phyloP scores from a whole-genome alignment of 2,329 filamentous ascomycete species.

The Trichoderma simmonsii region DNA sequence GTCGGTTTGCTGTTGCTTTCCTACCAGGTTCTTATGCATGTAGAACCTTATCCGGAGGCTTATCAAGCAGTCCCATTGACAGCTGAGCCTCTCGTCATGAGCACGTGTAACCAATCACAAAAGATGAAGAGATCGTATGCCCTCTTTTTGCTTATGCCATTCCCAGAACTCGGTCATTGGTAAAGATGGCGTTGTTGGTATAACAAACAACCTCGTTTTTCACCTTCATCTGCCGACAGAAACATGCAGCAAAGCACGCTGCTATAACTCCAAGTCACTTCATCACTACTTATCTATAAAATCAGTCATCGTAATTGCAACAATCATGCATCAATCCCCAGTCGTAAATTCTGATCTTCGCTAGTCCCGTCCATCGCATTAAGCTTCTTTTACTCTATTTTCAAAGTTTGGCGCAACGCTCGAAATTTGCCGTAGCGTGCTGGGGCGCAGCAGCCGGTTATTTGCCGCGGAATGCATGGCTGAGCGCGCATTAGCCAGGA shows the following conservation, averaged over 20 bases:
- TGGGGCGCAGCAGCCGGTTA: not conserved
- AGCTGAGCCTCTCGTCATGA: not conserved
- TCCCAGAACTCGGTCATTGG: not conserved
- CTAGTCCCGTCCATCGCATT: not conserved
- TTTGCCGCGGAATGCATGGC: not conserved
- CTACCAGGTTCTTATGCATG: not conserved
- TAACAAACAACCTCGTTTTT: not conserved
- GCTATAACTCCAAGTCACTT: too few species aligned
- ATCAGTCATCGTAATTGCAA: not conserved
- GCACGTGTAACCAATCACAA: not conserved
- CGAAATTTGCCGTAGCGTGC: not conserved
- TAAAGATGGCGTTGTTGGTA: not conserved
- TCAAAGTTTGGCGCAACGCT: not conserved
- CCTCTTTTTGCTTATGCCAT: not conserved
- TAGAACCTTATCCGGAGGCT: not conserved
- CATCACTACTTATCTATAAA: too few species aligned
- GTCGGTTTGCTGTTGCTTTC: not conserved
- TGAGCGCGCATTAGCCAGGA: not conserved
- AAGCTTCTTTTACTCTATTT: slow-evolving; percentile 8
- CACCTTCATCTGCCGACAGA: not conserved
- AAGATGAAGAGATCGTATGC: not conserved
- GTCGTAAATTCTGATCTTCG: not conserved
- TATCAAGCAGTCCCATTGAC: not conserved
- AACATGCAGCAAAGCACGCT: not conserved
- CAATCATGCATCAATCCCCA: not conserved